phyloP scores from a whole-genome alignment of 495 filamentous ascomycete species.

The Neurospora discreta region DNA sequence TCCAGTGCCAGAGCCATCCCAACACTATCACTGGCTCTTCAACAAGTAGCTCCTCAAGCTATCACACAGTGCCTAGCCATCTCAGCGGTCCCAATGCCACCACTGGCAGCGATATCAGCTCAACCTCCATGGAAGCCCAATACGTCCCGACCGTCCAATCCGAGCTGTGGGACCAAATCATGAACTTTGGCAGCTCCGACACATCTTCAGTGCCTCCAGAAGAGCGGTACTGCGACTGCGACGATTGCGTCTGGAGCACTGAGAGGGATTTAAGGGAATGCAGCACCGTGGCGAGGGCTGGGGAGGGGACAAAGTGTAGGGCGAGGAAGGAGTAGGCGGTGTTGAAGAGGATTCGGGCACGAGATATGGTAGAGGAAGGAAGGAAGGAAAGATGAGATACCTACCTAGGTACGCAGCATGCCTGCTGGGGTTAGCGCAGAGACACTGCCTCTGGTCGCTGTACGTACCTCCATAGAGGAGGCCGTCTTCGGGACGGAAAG shows the following conservation, averaged over 20 bases:
- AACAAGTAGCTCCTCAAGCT: background rate
- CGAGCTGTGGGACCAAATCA: background rate
- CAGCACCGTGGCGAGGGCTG: background rate
- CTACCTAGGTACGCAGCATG: background rate
- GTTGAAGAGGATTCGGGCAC: too few relatives aligned
- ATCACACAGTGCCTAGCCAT: background rate
- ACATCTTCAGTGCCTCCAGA: fast-evolving
- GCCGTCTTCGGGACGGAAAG: background rate
- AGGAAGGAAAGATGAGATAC: background rate
- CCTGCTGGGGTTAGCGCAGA: background rate
- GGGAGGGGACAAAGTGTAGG: background rate
- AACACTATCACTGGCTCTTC: background rate
- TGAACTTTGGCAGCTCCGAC: background rate
- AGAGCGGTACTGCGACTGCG: background rate
- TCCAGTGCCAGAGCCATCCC: background rate
- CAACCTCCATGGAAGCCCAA: background rate
- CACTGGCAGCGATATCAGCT: background rate
- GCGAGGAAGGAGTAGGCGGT: background rate
- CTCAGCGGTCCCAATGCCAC: too few relatives aligned
- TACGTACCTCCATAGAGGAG: background rate
- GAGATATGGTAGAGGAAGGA: background rate
- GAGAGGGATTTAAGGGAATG: background rate
- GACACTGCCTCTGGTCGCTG: background rate
- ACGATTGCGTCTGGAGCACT: background rate
- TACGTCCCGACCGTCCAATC: background rate